Evolutionary conservation across 305 asterid species (phyloP), one percentile per base, ranked within the genome.

Genomic region (Withania somnifera): DNA sequence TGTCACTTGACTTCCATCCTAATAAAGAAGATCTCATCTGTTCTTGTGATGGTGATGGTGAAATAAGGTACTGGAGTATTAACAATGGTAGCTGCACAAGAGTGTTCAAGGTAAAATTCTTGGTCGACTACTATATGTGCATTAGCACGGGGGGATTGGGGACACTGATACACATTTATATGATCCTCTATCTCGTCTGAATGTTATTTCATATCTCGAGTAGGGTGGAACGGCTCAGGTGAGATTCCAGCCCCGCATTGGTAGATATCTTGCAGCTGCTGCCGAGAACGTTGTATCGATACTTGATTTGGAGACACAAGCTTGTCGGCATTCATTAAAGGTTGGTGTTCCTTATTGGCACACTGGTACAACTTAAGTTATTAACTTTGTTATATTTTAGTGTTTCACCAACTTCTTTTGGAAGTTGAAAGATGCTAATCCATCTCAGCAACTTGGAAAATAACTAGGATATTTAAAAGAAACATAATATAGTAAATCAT

Each of bases 1-100:
- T 91, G 96, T 96, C 99, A 14, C 89, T 96, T 87, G 98, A 96
- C 83, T 95, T 97, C 85, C 98, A 97, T 77, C 99, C 99, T 19
- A 97, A 88, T 88, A 96, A 93, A 88, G 99, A 94, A 45, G 98
- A 96, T 82, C 93, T 94, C 66, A 91, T 96, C 63, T 93, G 98
- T 88, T 96, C 98, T 7, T 96, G 99, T 53, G 99, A 94, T 76
- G 95, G 93, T 52, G 95, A 97, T 87, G 98, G 98, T 69, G 98
- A 97, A 86, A 97, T 97, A 82, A 83, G 99, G 86, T 95, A 90
- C 79, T 97, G 99, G 99, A 91, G 97, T 81, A 92, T 96, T 17
- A 90, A 84, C 40, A 88, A 90, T 32, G 99, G 99, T 60, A 93
- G 88, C 89, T 96, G 97, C 51, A 66, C 93, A 9, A 61, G 93